Percentiles rank a stretch among this genome's conserved stretches.
phyloP scores from a whole-genome alignment of 441 rosid genomes.

The Populus hybrid region DNA sequence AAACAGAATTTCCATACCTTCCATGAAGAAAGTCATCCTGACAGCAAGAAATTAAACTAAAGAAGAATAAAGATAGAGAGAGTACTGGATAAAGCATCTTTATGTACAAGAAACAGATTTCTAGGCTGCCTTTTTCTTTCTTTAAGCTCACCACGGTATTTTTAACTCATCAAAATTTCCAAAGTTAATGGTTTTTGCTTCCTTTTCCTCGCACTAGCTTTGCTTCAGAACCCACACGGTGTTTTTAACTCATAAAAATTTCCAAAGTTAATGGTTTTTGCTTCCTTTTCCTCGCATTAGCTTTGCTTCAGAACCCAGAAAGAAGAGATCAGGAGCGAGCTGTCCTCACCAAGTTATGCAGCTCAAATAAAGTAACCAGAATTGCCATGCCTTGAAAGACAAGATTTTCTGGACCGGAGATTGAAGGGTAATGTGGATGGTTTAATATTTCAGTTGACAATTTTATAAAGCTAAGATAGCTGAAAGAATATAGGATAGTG shows the following conservation, averaged over 20 bases:
- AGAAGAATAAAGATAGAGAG: constrained; percentile 34
- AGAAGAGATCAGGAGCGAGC: constrained; percentile 8
- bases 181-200: neutral
- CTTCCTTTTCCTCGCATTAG: constrained; percentile 1
- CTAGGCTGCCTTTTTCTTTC: constrained; percentile 21
- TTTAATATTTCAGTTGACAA: neutral
- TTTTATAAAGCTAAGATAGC: constrained; percentile 15
- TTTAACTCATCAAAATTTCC: constrained; percentile 13
- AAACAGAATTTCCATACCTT: constrained; percentile 1
- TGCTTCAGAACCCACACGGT: constrained; percentile 4
- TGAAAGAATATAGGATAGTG: constrained; percentile 32
- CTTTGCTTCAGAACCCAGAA: constrained; percentile 21
- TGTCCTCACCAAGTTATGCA: constrained; percentile 5
- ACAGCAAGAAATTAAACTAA: constrained; percentile 17
- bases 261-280: neutral
- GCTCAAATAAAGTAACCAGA: neutral
- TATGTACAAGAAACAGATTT: constrained; percentile 21
- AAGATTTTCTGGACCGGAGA: neutral
- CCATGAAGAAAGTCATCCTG: constrained; percentile 1
- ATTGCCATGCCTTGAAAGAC: neutral
- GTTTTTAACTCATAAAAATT: constrained; percentile 13
- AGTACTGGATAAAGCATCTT: constrained; percentile 41
- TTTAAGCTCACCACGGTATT: constrained; percentile 19
- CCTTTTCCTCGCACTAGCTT: constrained; percentile 10
- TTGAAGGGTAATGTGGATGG: neutral